A percentile compares a stretch with the other conserved stretches of the same genome.
Evolutionary conservation across 805 yeast species (phyloP).

Genomic region (Pichia paraexigua): DNA sequence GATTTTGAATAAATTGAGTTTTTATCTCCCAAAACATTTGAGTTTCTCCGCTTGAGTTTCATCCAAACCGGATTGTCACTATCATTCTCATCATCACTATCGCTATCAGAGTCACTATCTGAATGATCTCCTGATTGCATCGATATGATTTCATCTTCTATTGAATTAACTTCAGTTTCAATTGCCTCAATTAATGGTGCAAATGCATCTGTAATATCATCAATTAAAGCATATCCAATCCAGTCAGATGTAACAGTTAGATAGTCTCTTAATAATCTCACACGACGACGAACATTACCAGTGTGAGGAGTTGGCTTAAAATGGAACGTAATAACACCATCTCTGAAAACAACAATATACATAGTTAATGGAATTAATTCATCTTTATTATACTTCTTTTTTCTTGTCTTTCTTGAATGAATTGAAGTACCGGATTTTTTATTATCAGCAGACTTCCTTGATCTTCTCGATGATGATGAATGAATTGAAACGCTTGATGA

Average conservation of each 20-base stretch:
- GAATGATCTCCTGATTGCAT: conserved; percentile 67
- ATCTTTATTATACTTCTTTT: conserved; percentile 26
- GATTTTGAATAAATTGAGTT: conserved; percentile 14
- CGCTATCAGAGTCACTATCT: conserved; percentile 38
- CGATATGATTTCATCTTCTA: conserved; percentile 81
- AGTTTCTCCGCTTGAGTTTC: conserved; percentile 23
- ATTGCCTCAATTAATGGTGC: conserved; percentile 94
- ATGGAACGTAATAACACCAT: conserved; percentile 90
- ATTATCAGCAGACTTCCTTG: conserved; percentile 1
- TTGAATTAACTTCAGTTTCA: conserved; percentile 89
- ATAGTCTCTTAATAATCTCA: conserved; percentile 79
- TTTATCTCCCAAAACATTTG: conserved; percentile 22
- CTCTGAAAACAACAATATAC: conserved; percentile 84
- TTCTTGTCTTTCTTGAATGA: conserved; percentile 14
- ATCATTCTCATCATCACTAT: conserved; percentile 33
- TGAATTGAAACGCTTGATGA: not conserved
- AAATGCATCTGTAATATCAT: conserved; percentile 94
- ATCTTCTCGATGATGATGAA: conserved; percentile 4
- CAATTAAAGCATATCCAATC: conserved; percentile 94
- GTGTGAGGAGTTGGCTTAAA: conserved; percentile 95
- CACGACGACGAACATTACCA: conserved; percentile 88
- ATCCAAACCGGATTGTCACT: conserved; percentile 28
- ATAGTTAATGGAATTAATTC: conserved; percentile 85
- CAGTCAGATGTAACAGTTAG: conserved; percentile 89
- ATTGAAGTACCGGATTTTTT: conserved; percentile 12